phyloP scores from a whole-genome alignment of 225 moss, liverwort and hornwort species.

The Bryum argenteum region DNA sequence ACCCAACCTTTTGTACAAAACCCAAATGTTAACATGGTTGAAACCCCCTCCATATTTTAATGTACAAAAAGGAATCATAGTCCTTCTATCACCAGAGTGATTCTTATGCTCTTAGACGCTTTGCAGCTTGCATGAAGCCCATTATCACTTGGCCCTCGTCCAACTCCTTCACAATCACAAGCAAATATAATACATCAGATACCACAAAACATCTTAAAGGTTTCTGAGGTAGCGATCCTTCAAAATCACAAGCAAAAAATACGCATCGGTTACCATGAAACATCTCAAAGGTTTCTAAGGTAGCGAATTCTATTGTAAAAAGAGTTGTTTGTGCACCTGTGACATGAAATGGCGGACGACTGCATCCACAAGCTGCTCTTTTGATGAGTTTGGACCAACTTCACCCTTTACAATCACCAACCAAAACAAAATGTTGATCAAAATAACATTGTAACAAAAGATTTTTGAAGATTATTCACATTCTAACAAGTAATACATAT shows the following conservation, averaged over 20 bases:
- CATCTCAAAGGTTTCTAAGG: too few species aligned
- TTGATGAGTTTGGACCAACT: constrained; percentile 62
- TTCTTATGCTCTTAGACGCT: constrained; percentile 38
- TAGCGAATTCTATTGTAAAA: too few species aligned
- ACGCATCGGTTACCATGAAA: too few species aligned
- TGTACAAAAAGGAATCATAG: too few species aligned
- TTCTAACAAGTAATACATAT: too few species aligned
- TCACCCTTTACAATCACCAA: constrained; percentile 40
- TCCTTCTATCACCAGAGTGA: too few species aligned
- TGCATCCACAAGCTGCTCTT: constrained; percentile 66
- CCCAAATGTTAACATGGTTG: too few species aligned
- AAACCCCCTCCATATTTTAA: too few species aligned
- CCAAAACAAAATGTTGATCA: background rate
- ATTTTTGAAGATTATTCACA: too few species aligned
- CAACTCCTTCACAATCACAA: constrained; percentile 45
- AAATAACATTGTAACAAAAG: too few species aligned
- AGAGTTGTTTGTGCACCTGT: constrained; percentile 34
- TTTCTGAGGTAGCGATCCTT: background rate
- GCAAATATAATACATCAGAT: background rate
- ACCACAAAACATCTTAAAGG: background rate
- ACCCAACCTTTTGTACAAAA: too few species aligned
- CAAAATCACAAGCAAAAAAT: too few species aligned
- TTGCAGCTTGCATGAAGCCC: constrained; percentile 64
- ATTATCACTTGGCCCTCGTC: constrained; percentile 62
- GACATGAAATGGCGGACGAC: constrained; percentile 62